A percentile compares a stretch with the other conserved stretches of the same genome.
These are phyloP conservation scores for Coleophoma cylindrospora DNA, from an alignment of 2,329 filamentous ascomycete genomes.

Conservation along the genomic window DNA sequence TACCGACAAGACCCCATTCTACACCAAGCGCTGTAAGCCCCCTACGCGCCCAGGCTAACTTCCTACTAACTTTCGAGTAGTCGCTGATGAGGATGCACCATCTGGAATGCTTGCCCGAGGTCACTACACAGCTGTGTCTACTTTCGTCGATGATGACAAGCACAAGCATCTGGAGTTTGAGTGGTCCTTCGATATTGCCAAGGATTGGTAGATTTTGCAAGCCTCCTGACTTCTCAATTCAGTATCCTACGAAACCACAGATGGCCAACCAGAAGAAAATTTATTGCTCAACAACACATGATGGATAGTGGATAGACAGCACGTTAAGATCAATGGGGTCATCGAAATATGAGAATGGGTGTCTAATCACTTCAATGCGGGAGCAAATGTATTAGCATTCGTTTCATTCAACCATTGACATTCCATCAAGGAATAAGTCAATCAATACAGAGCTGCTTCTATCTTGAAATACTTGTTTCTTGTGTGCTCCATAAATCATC, in stretches of 20 bases:
- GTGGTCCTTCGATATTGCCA: constrained; percentile 94
- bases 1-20: constrained; percentile 78
- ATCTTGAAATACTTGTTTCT: no score
- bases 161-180: constrained; percentile 86
- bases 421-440: no score
- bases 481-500: no score
- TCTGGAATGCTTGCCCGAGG: constrained; percentile 86
- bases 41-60: neutral
- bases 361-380: no score
- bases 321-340: neutral
- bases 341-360: neutral
- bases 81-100: constrained; percentile 88
- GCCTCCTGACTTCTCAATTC: no score
- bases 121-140: constrained; percentile 83
- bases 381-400: no score
- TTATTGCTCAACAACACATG: neutral
- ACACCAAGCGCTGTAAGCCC: constrained; percentile 85
- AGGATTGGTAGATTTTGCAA: constrained; percentile 69
- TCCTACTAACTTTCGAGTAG: constrained; percentile 37
- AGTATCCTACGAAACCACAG: no score
- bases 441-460: no score
- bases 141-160: constrained; percentile 94
- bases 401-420: no score
- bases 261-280: neutral
- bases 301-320: neutral